Evolutionary conservation across 208 protist species (phyloP), one percentile per base, ranked within the genome.

Genomic region (Crithidia bombi): DNA sequence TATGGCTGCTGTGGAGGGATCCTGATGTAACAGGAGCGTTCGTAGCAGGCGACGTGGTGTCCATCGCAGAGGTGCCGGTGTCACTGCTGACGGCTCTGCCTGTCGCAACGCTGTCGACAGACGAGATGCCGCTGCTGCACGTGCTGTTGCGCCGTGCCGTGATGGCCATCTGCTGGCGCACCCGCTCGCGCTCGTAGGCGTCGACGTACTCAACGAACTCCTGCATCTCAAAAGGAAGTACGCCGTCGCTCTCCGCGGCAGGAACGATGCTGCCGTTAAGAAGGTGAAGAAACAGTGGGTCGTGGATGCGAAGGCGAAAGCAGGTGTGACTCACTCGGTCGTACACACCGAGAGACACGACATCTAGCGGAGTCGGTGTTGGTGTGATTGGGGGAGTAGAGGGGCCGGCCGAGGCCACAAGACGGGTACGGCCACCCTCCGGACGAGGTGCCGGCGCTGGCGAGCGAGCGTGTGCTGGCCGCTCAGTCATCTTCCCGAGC

Each of bases 191-290:
- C 57, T 77, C 71, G 64, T 77, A 77, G 9, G 38, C 28, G 28
- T 77, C 64, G 5, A 77, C 21, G 41, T 62, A 77, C 30, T 70
- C 64, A 0, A 77, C 64, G 38, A 77, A 77, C 41, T 77, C 71
- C 9, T 36, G 35, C 46, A 77, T 70, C 57, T 77, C 71, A 30
- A 66, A 77, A 0, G 71, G 64, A 11, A 77, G 58, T 7, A 56
- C 43, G 39, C 64, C 71, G 56, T 77, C 71, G n/a, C 55, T 35
- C 46, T 77, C 71, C 3, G 57, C 55, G 0, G 47, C 71, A 5
- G 64, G 63, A 17, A 77, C 38, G 49, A 77, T 57, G 19, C 63
- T 38, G 41, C 52, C 61, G 65, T 58, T 58, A 1, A 77, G 55
- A 3, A 77, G 58, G 19, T 36, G 51, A 0, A 77, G 47, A n/a